Evolutionary conservation across 768 basidiomycete genomes (phyloP).

Genomic region (Amanita pseudoporphyria): DNA sequence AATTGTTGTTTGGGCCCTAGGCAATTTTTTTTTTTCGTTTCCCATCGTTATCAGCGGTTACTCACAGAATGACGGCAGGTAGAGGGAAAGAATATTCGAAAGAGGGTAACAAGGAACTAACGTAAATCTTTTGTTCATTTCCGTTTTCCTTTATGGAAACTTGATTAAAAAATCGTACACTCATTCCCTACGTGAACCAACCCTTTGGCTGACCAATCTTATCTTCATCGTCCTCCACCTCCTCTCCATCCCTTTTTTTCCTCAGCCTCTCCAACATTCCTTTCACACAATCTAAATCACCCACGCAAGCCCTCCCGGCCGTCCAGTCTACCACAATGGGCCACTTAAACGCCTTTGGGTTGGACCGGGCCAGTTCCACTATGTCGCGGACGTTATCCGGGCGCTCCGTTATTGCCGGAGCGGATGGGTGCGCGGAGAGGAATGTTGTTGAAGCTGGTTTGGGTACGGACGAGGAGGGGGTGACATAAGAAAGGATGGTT

Average conservation of each 20-base stretch:
- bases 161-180: too few relatives aligned
- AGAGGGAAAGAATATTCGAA: too few relatives aligned
- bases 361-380: slow-evolving; percentile 38
- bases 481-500: slow-evolving; percentile 55
- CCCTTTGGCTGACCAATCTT: slow-evolving; percentile 37
- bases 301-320: slow-evolving; percentile 54
- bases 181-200: slow-evolving; percentile 46
- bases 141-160: too few relatives aligned
- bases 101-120: too few relatives aligned
- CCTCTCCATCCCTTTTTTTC: slow-evolving; percentile 58
- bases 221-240: slow-evolving; percentile 34
- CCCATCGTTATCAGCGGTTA: too few relatives aligned
- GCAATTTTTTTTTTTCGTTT: too few relatives aligned
- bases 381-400: slow-evolving; percentile 34
- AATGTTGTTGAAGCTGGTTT: slow-evolving; percentile 33
- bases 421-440: slow-evolving; percentile 54
- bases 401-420: slow-evolving; percentile 27
- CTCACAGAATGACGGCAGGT: too few relatives aligned
- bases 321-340: slow-evolving; percentile 77
- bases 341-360: slow-evolving; percentile 62
- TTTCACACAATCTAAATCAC: slow-evolving; percentile 62
- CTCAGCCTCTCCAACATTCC: slow-evolving; percentile 55
- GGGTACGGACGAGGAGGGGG: slow-evolving; percentile 17
- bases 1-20: too few relatives aligned
- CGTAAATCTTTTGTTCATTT: too few relatives aligned